A percentile compares a stretch with the other conserved stretches of the same genome.
Evolutionary conservation across 2,329 filamentous ascomycete genomes (phyloP).

Genomic region (Orbilia oligospora): DNA sequence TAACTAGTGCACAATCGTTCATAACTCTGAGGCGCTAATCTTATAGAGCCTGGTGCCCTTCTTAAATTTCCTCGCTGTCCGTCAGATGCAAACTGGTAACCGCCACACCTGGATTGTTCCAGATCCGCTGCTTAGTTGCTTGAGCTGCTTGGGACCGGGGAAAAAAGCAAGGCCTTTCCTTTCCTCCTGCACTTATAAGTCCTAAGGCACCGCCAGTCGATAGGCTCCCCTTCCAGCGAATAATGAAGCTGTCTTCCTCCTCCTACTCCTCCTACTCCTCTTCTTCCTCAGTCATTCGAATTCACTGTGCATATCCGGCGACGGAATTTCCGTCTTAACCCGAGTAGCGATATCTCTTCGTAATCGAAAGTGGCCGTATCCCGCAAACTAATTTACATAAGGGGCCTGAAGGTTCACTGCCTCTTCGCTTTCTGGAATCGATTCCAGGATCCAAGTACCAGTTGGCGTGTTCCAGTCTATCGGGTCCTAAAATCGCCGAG

Average conservation of each 20-base stretch:
- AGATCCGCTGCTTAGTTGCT: conserved; percentile 46
- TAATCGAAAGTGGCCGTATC: not conserved
- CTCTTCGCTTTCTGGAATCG: conserved; percentile 31
- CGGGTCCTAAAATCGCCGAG: conserved; percentile 61
- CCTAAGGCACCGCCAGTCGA: conserved; percentile 45
- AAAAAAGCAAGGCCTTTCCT: conserved; percentile 44
- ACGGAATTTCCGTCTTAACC: conserved; percentile 7
- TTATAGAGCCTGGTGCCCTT: conserved; percentile 30
- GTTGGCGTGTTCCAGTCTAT: conserved; percentile 56
- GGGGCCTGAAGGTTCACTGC: conserved; percentile 1
- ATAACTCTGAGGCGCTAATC: conserved; percentile 37
- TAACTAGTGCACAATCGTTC: conserved; percentile 2
- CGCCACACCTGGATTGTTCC: conserved; percentile 54
- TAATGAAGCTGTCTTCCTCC: conserved; percentile 31
- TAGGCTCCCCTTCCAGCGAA: conserved; percentile 32
- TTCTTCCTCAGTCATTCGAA: conserved; percentile 24
- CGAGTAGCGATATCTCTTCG: conserved; percentile 15
- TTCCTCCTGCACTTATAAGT: conserved; percentile 50
- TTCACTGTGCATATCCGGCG: conserved; percentile 33
- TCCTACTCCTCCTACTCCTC: too few relatives aligned
- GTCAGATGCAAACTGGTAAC: conserved; percentile 32
- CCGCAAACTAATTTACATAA: not conserved
- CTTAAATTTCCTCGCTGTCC: conserved; percentile 18
- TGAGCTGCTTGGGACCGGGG: conserved; percentile 33
- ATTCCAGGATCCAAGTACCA: conserved; percentile 44